Evolutionary conservation across 371 early-diverging fungal species (phyloP).

Genomic region (Mortierella sp.): DNA sequence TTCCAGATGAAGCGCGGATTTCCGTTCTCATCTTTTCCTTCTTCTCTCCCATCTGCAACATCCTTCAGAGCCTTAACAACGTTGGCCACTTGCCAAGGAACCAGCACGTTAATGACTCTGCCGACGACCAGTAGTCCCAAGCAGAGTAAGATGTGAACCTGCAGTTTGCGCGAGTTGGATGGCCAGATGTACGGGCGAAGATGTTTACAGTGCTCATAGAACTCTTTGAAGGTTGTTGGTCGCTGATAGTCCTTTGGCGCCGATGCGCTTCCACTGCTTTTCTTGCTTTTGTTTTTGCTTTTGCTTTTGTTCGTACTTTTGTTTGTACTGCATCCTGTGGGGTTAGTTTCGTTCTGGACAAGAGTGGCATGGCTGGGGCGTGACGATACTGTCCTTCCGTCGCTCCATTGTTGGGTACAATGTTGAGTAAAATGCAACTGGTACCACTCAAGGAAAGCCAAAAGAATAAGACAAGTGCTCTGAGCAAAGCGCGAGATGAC

Average conservation of each 20-base stretch:
- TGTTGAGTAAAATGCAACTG: constrained; percentile 1
- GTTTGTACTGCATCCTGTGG: background rate
- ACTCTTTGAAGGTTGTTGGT: constrained; percentile 59
- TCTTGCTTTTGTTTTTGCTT: constrained; percentile 15
- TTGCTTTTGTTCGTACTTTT: constrained; percentile 7
- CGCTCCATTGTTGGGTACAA: background rate
- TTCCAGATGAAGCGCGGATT: constrained; percentile 66
- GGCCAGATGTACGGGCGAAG: constrained; percentile 92
- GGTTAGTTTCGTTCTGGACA: background rate
- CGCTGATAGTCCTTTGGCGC: constrained; percentile 51
- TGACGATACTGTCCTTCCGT: constrained; percentile 10
- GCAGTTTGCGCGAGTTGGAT: constrained; percentile 68
- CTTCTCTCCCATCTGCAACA: constrained; percentile 51
- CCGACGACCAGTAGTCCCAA: constrained; percentile 76
- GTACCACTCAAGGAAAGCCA: constrained; percentile 23
- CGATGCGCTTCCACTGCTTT: background rate
- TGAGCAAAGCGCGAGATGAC: constrained; percentile 28
- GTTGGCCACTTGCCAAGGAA: constrained; percentile 82
- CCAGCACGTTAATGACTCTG: constrained; percentile 82
- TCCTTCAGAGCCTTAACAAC: constrained; percentile 76
- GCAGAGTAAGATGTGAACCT: constrained; percentile 76
- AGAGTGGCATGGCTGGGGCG: constrained; percentile 25
- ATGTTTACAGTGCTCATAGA: constrained; percentile 65
- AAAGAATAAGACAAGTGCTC: constrained; percentile 5
- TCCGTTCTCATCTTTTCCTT: constrained; percentile 32